Evolutionary conservation across 371 early-diverging fungal genomes (phyloP).

Genomic region (Actinomucor elegans): DNA sequence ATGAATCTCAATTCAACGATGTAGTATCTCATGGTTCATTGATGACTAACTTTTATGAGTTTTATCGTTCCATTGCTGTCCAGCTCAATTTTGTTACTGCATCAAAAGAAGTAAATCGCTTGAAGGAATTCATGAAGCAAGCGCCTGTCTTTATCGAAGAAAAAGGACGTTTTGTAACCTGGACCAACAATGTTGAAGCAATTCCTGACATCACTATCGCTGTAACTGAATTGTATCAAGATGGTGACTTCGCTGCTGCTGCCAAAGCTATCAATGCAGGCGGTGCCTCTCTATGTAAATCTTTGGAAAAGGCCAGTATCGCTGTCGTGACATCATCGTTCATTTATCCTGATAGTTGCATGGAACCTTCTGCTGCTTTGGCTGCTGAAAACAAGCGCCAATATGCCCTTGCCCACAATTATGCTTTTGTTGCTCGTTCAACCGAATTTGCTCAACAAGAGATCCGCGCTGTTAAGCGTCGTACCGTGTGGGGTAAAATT

Average conservation of each 20-base stretch:
- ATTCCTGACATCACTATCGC: constrained; percentile 24
- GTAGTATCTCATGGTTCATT: constrained; percentile 7
- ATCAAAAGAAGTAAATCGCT: constrained; percentile 8
- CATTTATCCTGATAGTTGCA: constrained; percentile 54
- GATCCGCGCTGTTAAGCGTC: constrained; percentile 34
- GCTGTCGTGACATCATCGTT: constrained; percentile 57
- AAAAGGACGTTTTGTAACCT: constrained; percentile 19
- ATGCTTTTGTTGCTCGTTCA: constrained; percentile 60
- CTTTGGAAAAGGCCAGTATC: constrained; percentile 28
- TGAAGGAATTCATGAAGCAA: not conserved
- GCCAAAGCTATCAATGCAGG: constrained; percentile 8
- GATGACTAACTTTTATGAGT: constrained; percentile 31
- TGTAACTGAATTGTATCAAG: constrained; percentile 33
- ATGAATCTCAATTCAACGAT: constrained; percentile 4
- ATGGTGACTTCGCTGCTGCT: constrained; percentile 24
- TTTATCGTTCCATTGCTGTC: constrained; percentile 20
- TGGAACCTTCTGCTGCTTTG: constrained; percentile 49
- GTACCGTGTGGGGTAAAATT: constrained; percentile 64
- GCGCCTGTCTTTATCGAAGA: constrained; percentile 27
- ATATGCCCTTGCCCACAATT: constrained; percentile 57
- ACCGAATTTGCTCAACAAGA: constrained; percentile 63
- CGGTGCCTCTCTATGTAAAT: constrained; percentile 10
- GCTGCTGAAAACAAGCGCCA: constrained; percentile 59
- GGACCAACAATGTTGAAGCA: constrained; percentile 34
- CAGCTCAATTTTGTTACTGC: constrained; percentile 14